These are phyloP conservation scores for Blastobotrys petasosporus DNA, from an alignment of 1,139 yeast species.

Conservation along the genomic window DNA sequence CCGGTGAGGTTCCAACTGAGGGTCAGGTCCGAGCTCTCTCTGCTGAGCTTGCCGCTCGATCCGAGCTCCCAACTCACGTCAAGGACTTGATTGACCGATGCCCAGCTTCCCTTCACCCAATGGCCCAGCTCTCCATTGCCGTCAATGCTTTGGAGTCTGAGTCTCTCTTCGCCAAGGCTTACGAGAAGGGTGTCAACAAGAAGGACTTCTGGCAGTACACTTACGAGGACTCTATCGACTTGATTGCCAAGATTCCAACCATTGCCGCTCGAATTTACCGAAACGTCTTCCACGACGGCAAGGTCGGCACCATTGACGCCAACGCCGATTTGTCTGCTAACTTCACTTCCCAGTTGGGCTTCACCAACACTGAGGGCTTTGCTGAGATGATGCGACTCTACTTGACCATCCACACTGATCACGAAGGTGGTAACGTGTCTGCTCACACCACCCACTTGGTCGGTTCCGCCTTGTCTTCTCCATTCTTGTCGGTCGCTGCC, in stretches of 20 bases:
- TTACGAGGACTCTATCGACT: slow-evolving; percentile 57
- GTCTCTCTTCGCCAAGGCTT: slow-evolving; percentile 57
- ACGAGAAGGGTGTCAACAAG: slow-evolving; percentile 61
- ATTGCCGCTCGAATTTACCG: slow-evolving; percentile 64
- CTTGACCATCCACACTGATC: slow-evolving; percentile 95
- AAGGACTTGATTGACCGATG: slow-evolving; percentile 47
- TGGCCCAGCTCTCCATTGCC: slow-evolving; percentile 68
- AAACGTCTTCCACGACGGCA: slow-evolving; percentile 72
- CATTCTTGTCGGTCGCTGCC: slow-evolving; percentile 87
- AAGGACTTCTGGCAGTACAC: slow-evolving; percentile 64
- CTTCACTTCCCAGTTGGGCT: slow-evolving; percentile 82
- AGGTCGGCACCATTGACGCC: slow-evolving; percentile 64
- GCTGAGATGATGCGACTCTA: slow-evolving; percentile 90
- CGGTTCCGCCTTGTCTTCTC: slow-evolving; percentile 92
- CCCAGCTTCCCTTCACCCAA: slow-evolving; percentile 57
- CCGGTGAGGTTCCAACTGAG: slow-evolving; percentile 58
- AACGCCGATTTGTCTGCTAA: slow-evolving; percentile 89
- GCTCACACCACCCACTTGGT: slow-evolving; percentile 97
- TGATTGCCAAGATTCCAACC: slow-evolving; percentile 60
- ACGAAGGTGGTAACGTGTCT: slow-evolving; percentile 98
- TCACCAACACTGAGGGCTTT: slow-evolving; percentile 71
- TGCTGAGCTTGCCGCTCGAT: slow-evolving; percentile 53
- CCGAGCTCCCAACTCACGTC: slow-evolving; percentile 53
- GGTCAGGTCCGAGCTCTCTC: slow-evolving; percentile 49
- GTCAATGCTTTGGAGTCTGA: slow-evolving; percentile 59